Evolutionary conservation across 2,329 filamentous ascomycete genomes (phyloP), one percentile per base, ranked within the genome.

Genomic region (Calonectria crousiana): DNA sequence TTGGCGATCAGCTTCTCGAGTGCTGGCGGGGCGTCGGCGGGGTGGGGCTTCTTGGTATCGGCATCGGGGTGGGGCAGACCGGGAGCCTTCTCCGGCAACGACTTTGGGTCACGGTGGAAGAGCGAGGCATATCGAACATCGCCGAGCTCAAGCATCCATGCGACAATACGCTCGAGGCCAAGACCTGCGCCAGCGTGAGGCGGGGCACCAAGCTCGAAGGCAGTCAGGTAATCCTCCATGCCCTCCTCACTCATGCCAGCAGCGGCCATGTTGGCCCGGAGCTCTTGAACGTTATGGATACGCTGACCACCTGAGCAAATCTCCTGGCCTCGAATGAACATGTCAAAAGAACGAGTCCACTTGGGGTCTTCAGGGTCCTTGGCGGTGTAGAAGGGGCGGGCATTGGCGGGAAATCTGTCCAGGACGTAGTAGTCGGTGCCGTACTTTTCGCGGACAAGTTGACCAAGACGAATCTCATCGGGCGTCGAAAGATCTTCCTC

Each of bases 281-380:
- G 88, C 82, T 94, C 90, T 6, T 89, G 86, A 0, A 94, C 90
- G 75, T 97, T 93, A 83, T 98, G 94, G 76, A 98, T 97, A 90
- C 96, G 95, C 84, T 98, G 96, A 10, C 96, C 96, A 79, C 96
- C 96, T 1, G 95, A 96, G 58, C 96, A 92, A 72, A 98, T 97
- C 84, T 98, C 96, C 82, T 98, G 96, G 0, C 96, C 96, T 36
- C 96, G 93, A 53, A 98, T 90, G 86, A 98, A 98, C 72, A 98
- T 97, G 83, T 98, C 96, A 80, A 98, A 98, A 0, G 96, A 98
- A 83, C 98, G 98, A 66, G 96, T 98, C 83, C 92, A 92, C 41
- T 90, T 88, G 16, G 91, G 88, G 80, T 97, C 91, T 20, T 93
- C 88, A 2, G 93, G 90, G 76, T 98, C 95, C 34, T 93, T 93